Base-by-base conservation (phyloP, 148 eudicot species). In the Rhododendron griersonianum region DNA sequence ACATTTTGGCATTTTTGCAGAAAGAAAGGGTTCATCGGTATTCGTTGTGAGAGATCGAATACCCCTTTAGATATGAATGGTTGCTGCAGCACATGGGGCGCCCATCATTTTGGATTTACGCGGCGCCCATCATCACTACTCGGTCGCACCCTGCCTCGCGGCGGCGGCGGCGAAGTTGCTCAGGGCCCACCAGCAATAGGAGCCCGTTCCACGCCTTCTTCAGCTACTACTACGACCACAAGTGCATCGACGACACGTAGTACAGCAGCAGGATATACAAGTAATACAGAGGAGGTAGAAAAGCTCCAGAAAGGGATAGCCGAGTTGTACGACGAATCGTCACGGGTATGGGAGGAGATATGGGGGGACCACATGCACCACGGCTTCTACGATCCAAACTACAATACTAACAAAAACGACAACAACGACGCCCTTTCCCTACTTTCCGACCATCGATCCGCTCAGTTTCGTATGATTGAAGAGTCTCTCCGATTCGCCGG, bases 331-430 rank as follows among this genome's bases (percentile, higher is more conserved):
- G 96, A 97, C 80, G 93, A 93, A 85, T 97, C 99, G 10, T 93
- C 99, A 2, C 98, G 92, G 3, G 39, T 94, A 14, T 96, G 99
- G 99, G 99, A 96, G 89, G 90, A 93, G 30, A 93, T 96, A 3
- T 96, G 99, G 99, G 99, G 99, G 18, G 99, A 95, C 82, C 98
- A 96, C 86, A 94, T 96, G 99, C 99, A 96, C 82, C 99, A 96
- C 81, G 99, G 99, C 2, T 96, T 81, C 85, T 96, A 96, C 80
- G 92, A 92, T 1, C 87, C 93, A 4, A 85, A 88, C 78, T 71
- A 71, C 79, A 75, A 39, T 30, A 71, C 1, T 6, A 71, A 30
- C 5, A 57, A 87, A 28, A 65, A 87, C 47, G n/a, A 86, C 14
- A 59, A 88, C 35, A 39, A 85, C 18, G 93, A 90, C 9, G 65